phyloP scores from a whole-genome alignment of 345 rosid genomes.

The Brassica carinata region DNA sequence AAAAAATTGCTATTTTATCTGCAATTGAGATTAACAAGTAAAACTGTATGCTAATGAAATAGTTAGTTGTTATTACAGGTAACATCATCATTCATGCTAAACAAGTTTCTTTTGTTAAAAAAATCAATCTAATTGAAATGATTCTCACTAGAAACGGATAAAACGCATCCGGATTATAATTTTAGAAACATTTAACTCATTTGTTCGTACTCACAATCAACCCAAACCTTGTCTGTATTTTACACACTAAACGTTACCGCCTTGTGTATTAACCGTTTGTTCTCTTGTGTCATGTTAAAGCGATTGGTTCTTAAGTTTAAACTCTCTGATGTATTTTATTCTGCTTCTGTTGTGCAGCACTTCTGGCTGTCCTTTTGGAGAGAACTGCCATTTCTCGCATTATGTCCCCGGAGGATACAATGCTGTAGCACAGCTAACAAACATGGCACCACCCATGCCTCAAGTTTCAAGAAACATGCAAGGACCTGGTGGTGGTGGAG shows the following conservation, averaged over 20 bases:
- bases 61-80: constrained; percentile 38
- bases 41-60: constrained; percentile 23
- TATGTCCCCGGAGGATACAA: constrained; percentile 95
- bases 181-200: constrained; percentile 13
- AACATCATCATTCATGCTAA: constrained; percentile 14
- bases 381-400: constrained; percentile 94
- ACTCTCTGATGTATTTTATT: constrained; percentile 16
- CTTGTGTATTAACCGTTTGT: not conserved
- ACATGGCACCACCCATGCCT: constrained; percentile 57
- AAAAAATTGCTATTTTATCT: constrained; percentile 32
- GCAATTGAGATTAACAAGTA: not conserved
- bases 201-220: constrained; percentile 8
- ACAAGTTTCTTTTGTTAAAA: not conserved
- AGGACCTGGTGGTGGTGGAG: constrained; percentile 69
- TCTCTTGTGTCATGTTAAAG: constrained; percentile 16
- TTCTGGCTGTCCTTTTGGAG: constrained; percentile 47
- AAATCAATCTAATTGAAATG: not conserved
- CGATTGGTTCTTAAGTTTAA: constrained; percentile 10
- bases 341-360: constrained; percentile 63
- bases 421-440: constrained; percentile 76
- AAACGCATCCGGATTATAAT: not conserved
- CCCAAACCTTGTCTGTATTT: not conserved
- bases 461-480: constrained; percentile 59
- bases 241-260: not conserved
- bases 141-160: constrained; percentile 5